Evolutionary conservation across 208 protist species (phyloP).

Genomic region (Leishmania amazonensis): DNA sequence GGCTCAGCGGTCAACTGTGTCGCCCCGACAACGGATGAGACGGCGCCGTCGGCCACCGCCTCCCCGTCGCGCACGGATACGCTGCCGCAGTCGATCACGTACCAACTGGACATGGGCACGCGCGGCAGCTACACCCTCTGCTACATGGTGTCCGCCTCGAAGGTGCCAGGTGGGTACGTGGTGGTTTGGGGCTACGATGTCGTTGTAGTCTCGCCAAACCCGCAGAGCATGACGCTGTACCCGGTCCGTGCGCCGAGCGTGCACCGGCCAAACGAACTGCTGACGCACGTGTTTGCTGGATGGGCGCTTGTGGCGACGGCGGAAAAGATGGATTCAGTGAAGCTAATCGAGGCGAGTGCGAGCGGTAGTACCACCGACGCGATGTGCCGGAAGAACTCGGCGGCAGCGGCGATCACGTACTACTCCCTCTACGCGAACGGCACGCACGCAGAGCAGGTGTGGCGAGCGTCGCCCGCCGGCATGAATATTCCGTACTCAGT

Average conservation of each 20-base stretch:
- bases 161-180: slow-evolving; percentile 34
- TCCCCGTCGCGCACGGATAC: slow-evolving; percentile 60
- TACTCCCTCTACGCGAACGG: slow-evolving; percentile 76
- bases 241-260: slow-evolving; percentile 18
- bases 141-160: slow-evolving; percentile 45
- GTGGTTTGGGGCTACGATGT: slow-evolving; percentile 78
- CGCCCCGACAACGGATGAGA: slow-evolving; percentile 21
- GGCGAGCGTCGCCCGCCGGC: slow-evolving; percentile 24
- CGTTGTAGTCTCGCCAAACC: slow-evolving; percentile 63
- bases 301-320: slow-evolving; percentile 59
- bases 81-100: slow-evolving; percentile 63
- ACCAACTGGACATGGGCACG: slow-evolving; percentile 65
- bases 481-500: slow-evolving; percentile 52
- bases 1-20: slow-evolving; percentile 62
- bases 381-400: slow-evolving; percentile 28
- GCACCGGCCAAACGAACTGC: slow-evolving; percentile 41
- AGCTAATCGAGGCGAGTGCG: slow-evolving; percentile 53
- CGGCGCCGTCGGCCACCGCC: slow-evolving; percentile 45
- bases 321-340: slow-evolving; percentile 49
- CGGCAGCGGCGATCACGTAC: slow-evolving; percentile 19
- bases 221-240: slow-evolving; percentile 41
- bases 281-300: slow-evolving; percentile 75
- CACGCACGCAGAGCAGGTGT: slow-evolving; percentile 64
- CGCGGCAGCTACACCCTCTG: slow-evolving; percentile 81
- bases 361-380: slow-evolving; percentile 22